Evolutionary conservation across 2,329 filamentous ascomycete species (phyloP).

Genomic region (Phialemonium atrogriseum): DNA sequence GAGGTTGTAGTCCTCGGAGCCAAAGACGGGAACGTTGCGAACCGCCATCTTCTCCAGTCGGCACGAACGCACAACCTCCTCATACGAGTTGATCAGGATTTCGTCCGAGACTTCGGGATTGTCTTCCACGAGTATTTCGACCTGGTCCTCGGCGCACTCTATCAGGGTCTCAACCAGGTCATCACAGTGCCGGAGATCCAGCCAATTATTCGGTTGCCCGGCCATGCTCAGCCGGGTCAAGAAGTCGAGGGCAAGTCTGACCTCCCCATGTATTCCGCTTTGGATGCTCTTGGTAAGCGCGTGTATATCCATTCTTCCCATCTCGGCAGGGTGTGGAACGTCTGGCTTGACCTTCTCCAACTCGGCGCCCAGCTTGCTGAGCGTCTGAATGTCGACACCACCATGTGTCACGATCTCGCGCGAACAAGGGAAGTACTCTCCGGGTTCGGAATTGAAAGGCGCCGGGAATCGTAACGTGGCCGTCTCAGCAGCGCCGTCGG

Average conservation of each 20-base stretch:
- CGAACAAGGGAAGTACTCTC: constrained; percentile 47
- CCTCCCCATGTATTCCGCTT: constrained; percentile 80
- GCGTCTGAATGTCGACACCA: constrained; percentile 60
- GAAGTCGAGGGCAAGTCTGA: constrained; percentile 82
- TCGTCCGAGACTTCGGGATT: constrained; percentile 81
- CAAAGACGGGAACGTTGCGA: constrained; percentile 65
- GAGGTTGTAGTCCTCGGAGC: constrained; percentile 69
- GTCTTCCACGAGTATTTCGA: constrained; percentile 77
- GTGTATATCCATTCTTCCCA: constrained; percentile 84
- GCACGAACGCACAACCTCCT: constrained; percentile 77
- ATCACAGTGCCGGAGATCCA: constrained; percentile 66
- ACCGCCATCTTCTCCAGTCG: constrained; percentile 64
- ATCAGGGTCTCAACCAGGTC: constrained; percentile 82
- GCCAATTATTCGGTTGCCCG: too few species aligned
- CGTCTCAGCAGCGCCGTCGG: constrained; percentile 16
- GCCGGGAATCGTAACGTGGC: constrained; percentile 19
- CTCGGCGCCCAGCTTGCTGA: constrained; percentile 56
- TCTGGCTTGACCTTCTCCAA: constrained; percentile 64
- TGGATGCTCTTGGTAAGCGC: constrained; percentile 84
- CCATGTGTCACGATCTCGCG: constrained; percentile 55
- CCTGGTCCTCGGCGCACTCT: constrained; percentile 84
- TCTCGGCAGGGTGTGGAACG: constrained; percentile 64
- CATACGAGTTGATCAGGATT: constrained; percentile 74
- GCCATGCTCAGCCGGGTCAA: constrained; percentile 63
- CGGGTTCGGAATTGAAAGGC: constrained; percentile 34